Evolutionary conservation across 371 early-diverging fungal species (phyloP).

Genomic region (Circinella umbellata): DNA sequence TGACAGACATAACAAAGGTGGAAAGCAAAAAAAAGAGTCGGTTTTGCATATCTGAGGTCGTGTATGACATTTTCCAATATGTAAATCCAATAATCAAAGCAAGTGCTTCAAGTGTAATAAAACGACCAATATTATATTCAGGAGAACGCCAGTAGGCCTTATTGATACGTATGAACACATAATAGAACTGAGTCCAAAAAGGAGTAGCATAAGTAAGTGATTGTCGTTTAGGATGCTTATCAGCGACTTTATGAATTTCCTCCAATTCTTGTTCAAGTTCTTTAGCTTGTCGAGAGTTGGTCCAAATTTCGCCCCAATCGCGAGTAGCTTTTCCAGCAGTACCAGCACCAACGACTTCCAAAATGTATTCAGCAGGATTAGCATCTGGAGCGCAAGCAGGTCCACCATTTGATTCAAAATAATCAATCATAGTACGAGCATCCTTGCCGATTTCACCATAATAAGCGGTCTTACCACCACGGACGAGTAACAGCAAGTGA

Average conservation of each 20-base stretch:
- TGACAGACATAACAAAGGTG: constrained; percentile 58
- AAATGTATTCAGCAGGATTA: constrained; percentile 72
- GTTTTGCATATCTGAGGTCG: constrained; percentile 62
- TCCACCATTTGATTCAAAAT: constrained; percentile 65
- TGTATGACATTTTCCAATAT: constrained; percentile 58
- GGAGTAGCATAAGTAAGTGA: constrained; percentile 37
- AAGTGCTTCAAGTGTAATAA: constrained; percentile 40
- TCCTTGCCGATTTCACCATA: constrained; percentile 65
- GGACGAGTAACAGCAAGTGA: constrained; percentile 62
- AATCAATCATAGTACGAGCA: constrained; percentile 53
- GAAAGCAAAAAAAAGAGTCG: constrained; percentile 70
- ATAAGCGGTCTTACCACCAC: constrained; percentile 62
- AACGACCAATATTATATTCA: constrained; percentile 62
- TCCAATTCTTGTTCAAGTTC: constrained; percentile 29
- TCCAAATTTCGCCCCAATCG: constrained; percentile 65
- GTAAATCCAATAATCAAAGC: constrained; percentile 56
- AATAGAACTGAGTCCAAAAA: constrained; percentile 38
- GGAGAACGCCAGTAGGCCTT: constrained; percentile 59
- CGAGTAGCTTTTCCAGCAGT: constrained; percentile 31
- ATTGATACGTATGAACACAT: constrained; percentile 57
- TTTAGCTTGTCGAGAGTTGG: constrained; percentile 35
- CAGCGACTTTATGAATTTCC: constrained; percentile 24
- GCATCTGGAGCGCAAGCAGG: constrained; percentile 50
- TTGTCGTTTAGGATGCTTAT: constrained; percentile 21
- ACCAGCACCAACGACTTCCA: constrained; percentile 58